Conservation (phyloP, 225 moss, liverwort and hornwort genomes). For the Polytrichum formosum region DNA sequence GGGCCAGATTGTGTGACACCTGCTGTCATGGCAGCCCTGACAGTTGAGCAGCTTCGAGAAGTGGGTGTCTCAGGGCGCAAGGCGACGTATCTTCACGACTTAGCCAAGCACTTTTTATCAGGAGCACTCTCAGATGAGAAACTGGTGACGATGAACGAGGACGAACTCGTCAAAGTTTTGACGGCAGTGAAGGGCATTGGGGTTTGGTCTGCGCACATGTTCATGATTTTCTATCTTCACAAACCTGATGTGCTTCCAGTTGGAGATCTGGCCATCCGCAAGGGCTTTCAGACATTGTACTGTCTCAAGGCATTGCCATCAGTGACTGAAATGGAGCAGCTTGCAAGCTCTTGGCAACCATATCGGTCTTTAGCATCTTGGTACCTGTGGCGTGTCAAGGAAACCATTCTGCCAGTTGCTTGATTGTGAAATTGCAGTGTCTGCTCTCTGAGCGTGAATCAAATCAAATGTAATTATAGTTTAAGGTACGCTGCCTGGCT, state of each 20-base stretch:
- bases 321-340: constrained; percentile 54
- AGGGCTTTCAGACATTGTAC: constrained; percentile 79
- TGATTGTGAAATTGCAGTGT: constrained; percentile 10
- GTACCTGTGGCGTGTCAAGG: constrained; percentile 81
- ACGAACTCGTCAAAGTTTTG: constrained; percentile 68
- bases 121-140: constrained; percentile 57
- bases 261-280: constrained; percentile 80
- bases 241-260: constrained; percentile 86
- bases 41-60: constrained; percentile 59
- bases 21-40: constrained; percentile 35
- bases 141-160: constrained; percentile 61
- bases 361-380: constrained; percentile 81
- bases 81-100: constrained; percentile 74
- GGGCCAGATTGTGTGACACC: constrained; percentile 49
- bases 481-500: too few relatives aligned
- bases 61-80: constrained; percentile 77
- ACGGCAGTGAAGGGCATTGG: constrained; percentile 91
- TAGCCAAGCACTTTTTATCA: constrained; percentile 68
- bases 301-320: constrained; percentile 56
- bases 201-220: constrained; percentile 96
- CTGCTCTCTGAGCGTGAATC: too few relatives aligned
- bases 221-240: constrained; percentile 89
- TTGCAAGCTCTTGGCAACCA: constrained; percentile 70
- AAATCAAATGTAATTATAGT: too few relatives aligned
- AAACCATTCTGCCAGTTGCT: constrained; percentile 34